Evolutionary conservation across 495 filamentous ascomycete species (phyloP).

Genomic region (Haplographium delicatum): DNA sequence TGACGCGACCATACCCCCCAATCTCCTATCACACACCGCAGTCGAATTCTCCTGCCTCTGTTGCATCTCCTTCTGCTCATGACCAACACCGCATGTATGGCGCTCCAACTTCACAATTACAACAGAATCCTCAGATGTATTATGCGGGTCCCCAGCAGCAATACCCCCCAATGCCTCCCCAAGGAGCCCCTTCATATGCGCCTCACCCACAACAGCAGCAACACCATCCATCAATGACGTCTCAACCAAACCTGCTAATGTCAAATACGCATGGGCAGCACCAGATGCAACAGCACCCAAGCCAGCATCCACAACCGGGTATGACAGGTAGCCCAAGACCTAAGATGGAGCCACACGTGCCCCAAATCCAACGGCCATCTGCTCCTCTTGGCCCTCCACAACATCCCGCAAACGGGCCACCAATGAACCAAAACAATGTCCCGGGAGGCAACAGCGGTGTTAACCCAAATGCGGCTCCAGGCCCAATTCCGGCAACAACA

Average conservation of each 20-base stretch:
- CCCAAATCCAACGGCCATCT: conserved; percentile 49
- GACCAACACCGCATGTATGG: conserved; percentile 84
- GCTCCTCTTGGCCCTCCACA: conserved; percentile 44
- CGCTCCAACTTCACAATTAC: conserved; percentile 71
- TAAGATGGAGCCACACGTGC: conserved; percentile 57
- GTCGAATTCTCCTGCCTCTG: conserved; percentile 93
- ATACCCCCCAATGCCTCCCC: conserved; percentile 63
- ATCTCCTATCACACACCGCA: conserved; percentile 91
- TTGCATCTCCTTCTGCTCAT: conserved; percentile 81
- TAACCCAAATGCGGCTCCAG: conserved; percentile 89
- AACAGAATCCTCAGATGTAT: conserved; percentile 62
- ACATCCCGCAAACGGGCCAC: conserved; percentile 43
- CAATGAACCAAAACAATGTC: conserved; percentile 48
- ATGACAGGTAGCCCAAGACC: conserved; percentile 58
- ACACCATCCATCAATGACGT: conserved; percentile 59
- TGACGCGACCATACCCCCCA: conserved; percentile 80
- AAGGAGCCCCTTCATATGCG: conserved; percentile 66
- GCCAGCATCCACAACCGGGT: conserved; percentile 31
- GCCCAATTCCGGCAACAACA: conserved; percentile 96
- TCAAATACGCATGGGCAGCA: conserved; percentile 60
- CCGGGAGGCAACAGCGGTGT: conserved; percentile 41
- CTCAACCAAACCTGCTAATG: conserved; percentile 56
- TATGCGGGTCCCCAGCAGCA: conserved; percentile 57
- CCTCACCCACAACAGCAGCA: conserved; percentile 65
- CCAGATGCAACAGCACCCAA: conserved; percentile 49